Evolutionary conservation across 2,329 filamentous ascomycete species (phyloP).

Genomic region (Aspergillus aculeatus): DNA sequence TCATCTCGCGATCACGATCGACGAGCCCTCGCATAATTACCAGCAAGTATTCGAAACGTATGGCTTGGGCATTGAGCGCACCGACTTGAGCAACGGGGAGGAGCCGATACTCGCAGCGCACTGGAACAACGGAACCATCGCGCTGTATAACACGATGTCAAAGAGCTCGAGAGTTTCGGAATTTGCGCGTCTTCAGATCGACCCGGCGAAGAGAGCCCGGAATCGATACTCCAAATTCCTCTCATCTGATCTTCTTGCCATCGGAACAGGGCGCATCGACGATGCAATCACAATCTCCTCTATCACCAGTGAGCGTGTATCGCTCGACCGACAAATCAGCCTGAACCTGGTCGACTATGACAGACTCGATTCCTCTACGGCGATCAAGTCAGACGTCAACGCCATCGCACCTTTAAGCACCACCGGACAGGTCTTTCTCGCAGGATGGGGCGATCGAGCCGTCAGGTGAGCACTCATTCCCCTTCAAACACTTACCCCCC

Average conservation of each 20-base stretch:
- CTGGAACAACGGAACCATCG: slow-evolving; percentile 49
- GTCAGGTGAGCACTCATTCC: slow-evolving; percentile 34
- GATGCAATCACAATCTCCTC: slow-evolving; percentile 52
- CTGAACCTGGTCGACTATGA: slow-evolving; percentile 37
- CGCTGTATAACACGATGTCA: slow-evolving; percentile 46
- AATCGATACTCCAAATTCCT: slow-evolving; percentile 56
- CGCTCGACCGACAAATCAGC: slow-evolving; percentile 35
- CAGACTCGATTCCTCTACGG: slow-evolving; percentile 18
- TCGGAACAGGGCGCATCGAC: slow-evolving; percentile 48
- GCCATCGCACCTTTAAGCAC: slow-evolving; percentile 39
- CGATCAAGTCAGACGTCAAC: slow-evolving; percentile 31
- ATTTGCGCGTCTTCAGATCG: slow-evolving; percentile 30
- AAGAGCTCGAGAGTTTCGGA: slow-evolving; percentile 36
- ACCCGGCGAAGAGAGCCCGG: slow-evolving; percentile 23
- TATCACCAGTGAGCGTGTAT: slow-evolving; percentile 48
- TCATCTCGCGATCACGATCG: slow-evolving; percentile 37
- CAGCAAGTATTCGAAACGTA: slow-evolving; percentile 47
- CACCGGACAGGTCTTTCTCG: slow-evolving; percentile 55
- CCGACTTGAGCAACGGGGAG: slow-evolving; percentile 44
- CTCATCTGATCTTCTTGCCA: slow-evolving; percentile 49
- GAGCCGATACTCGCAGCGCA: slow-evolving; percentile 52
- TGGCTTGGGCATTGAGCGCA: slow-evolving; percentile 47
- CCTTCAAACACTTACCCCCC: not conserved
- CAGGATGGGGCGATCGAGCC: slow-evolving; percentile 59
- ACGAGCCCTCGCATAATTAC: slow-evolving; percentile 29